Base-by-base conservation (phyloP, 163 green algal genomes). In the Scenedesmus sp. region DNA sequence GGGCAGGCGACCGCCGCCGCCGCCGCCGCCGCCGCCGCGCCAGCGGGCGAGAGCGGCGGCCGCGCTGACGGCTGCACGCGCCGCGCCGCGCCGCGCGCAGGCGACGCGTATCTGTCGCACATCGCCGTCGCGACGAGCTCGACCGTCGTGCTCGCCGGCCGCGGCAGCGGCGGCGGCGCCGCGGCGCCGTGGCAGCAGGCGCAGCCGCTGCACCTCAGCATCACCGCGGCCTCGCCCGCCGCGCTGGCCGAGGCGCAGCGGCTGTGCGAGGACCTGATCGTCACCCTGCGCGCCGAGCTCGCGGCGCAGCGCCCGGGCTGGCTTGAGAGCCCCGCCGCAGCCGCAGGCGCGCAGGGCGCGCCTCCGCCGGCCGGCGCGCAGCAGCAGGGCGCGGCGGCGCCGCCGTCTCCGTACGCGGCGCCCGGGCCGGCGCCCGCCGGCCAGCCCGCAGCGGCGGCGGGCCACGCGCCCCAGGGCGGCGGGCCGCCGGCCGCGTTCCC, bases 231-330 rank as follows among this genome's bases (percentile, higher is more conserved):
- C 29, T 31, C 22, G 7, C 31, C 73, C 0, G 62, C 36, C 10
- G 26, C 17, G 4, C 47, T 81, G 20, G 18, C 44, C 15, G 34
- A 58, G 6, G 73, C 73, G 10, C 34, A 26, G 47, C 26, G 58
- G 31, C 47, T 81, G 31, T 60, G 50, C 4, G 47, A 81, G 54
- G 73, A 81, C 31, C 33, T 81, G 62, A 33, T 81, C 1, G 48
- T 34, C 9, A 81, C 73, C 18, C 18, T 81, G 24, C 44, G 63
- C 3, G 29, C 17, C n/a, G 60, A 74, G 33, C 17, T 81, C 29
- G 28, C 44, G 24, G 44, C 22, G 26, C 47, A 50, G 66, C 54
- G 6, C 33, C 33, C 66, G 51, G 39, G 39, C 39, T 47, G 39
- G 39, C 39, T 10, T 15, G 39, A 6, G 7, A 39, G 63, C 14